Base-by-base conservation (phyloP, 352 stramenopile species). In the Blastocystis sp. region DNA sequence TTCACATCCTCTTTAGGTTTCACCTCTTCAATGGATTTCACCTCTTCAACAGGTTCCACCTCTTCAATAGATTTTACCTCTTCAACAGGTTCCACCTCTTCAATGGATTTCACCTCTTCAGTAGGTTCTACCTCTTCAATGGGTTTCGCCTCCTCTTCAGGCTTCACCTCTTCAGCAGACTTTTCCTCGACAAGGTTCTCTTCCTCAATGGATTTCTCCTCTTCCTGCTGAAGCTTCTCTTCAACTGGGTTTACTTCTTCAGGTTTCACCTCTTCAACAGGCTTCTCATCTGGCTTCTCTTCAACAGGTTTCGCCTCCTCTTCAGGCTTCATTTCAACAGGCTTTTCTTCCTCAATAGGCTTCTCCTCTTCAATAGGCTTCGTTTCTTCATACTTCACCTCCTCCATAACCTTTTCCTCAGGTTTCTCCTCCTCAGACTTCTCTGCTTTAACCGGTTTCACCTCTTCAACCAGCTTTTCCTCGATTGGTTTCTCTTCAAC, bases 361-460 rank as follows among this genome's bases (percentile, higher is more conserved):
- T 80, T 63, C 75, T 87, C 52, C 0, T 49, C 75, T 32, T 86
- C 77, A 29, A 58, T 16, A 46, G 7, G 27, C 58, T 87, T 78
- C 71, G 63, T 42, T 52, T 80, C 69, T 61, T 2, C 69, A 7
- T 14, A 24, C 14, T 16, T 16, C 65, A 57, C n/a, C 65, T 71
- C 59, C 27, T 42, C 24, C 59, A 3, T 16, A n/a, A 42, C 35
- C 59, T 71, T 37, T 6, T 21, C 57, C 57, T 66, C 57, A 9
- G 27, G 14, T 16, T 37, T 6, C 57, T 66, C 57, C 57, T 66
- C 57, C 24, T n/a, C n/a, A n/a, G n/a, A n/a, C n/a, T n/a, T n/a
- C n/a, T n/a, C n/a, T 58, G 14, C 51, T 58, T 58, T 29, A 5
- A n/a, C n/a, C n/a, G n/a, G n/a, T n/a, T n/a, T n/a, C n/a, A n/a